Percentiles rank a stretch among this genome's conserved stretches.
Conservation (phyloP, 257 asterid genomes). For the Scutellaria galericulata region DNA sequence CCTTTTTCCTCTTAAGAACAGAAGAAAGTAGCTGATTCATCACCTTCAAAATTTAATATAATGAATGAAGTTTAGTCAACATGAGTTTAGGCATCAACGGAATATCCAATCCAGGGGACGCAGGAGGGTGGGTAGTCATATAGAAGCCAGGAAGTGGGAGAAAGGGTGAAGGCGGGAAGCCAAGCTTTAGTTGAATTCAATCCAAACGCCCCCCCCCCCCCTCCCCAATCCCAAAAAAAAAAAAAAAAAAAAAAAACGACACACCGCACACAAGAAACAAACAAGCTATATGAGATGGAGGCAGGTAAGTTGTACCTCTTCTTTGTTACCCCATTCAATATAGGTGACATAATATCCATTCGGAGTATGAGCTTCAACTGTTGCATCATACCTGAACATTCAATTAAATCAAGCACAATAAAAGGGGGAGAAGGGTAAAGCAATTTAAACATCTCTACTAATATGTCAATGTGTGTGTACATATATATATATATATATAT, state of each 20-base stretch:
- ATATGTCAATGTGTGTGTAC: not conserved
- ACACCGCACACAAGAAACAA: not conserved
- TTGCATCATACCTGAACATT: conserved; percentile 87
- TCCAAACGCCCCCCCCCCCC: not conserved
- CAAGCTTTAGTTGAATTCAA: not conserved
- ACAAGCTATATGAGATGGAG: not conserved
- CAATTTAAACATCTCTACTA: conserved; percentile 16
- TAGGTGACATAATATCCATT: conserved; percentile 82
- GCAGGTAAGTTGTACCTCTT: conserved; percentile 65
- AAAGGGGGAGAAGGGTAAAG: conserved; percentile 48
- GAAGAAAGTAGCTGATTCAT: not conserved
- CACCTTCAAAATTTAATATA: conserved; percentile 23
- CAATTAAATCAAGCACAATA: conserved; percentile 64
- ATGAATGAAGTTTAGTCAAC: not conserved
- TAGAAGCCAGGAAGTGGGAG: not conserved
- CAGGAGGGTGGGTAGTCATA: conserved; percentile 1
- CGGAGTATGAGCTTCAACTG: conserved; percentile 75
- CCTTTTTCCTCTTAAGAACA: not conserved
- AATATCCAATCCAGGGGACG: conserved; percentile 19
- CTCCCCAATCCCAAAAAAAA: no score
- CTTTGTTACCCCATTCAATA: conserved; percentile 93
- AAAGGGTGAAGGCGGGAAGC: not conserved
- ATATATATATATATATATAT: not conserved
- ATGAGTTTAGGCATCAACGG: conserved; percentile 12
- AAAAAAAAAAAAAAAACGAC: not conserved